Base-by-base conservation (phyloP, 73 alveolate species). In the Halteria grandinella region DNA sequence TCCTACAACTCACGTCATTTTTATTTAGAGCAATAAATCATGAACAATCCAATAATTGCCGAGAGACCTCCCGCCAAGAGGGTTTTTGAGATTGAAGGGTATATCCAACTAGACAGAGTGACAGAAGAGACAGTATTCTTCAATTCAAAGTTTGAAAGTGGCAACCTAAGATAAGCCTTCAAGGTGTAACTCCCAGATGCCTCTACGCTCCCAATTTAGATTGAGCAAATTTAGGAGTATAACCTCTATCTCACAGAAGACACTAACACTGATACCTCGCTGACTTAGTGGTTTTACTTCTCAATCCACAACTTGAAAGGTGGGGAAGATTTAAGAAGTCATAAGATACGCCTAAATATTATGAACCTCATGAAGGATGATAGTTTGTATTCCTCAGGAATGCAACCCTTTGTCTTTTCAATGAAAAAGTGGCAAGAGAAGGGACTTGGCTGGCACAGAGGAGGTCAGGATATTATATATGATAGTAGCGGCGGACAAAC, bases 141-240 rank as follows among this genome's bases (percentile, higher is more conserved):
- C 48, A 80, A 80, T 33, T 66, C 84, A 20, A 54, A 77, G 23
- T 80, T 80, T 54, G 90, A 80, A 47, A 69, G 85, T 69, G 90
- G 90, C 0, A 80, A 80, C 44, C 44, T 80, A 51, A 48, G 79
- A 55, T 55, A 75, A 69, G 90, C 90, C 17, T 57, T 49, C 64
- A 66, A 60, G 34, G 77, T 60, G 20, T 48, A 55, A 10, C 69
- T 10, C 73, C 34, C 10, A 39, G 15, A 39, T 39, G 50, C 17
- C 15, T 10, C 15, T 10, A 39, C 50, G 17, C 10, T 39, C 15
- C 50, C 50, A 39, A 39, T 11, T 39, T 10, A 39, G 15, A 10
- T 39, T 11, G 10, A n/a, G n/a, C n/a, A n/a, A n/a, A 49, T 50
- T 28, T 71, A 59, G 23, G 83, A 70, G 24, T 70, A 48, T 33